A percentile compares a stretch with the other conserved stretches of the same genome.
Conservation (phyloP, 1,139 yeast genomes). For the Hansenula sp. region DNA sequence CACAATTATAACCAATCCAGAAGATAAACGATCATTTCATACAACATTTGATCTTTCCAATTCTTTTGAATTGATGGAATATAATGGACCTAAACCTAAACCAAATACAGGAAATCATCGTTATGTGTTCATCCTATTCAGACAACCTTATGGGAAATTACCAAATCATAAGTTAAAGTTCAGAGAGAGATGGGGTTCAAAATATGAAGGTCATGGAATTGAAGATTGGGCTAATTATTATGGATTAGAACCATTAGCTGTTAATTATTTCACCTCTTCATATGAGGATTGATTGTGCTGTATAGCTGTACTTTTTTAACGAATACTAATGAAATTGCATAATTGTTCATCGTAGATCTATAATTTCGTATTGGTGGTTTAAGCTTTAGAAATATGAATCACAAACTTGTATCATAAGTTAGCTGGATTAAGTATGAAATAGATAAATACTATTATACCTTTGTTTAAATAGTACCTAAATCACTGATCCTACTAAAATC, state of each 20-base stretch:
- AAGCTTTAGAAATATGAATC: too few relatives aligned
- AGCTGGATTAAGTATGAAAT: too few relatives aligned
- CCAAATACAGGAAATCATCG: constrained; percentile 56
- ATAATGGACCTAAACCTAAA: constrained; percentile 84
- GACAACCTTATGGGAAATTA: constrained; percentile 42
- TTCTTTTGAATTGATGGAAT: constrained; percentile 34
- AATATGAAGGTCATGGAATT: constrained; percentile 69
- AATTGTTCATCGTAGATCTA: not conserved
- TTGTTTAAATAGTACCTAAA: too few relatives aligned
- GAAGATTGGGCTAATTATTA: constrained; percentile 70
- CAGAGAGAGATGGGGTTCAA: constrained; percentile 86
- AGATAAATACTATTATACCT: too few relatives aligned
- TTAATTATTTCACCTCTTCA: constrained; percentile 78
- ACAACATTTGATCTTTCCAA: constrained; percentile 11
- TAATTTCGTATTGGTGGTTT: too few relatives aligned
- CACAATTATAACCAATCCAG: not conserved
- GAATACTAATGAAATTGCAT: not conserved
- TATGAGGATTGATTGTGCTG: constrained; percentile 29
- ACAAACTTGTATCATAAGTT: too few relatives aligned
- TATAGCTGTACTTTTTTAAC: not conserved
- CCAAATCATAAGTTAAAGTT: constrained; percentile 29
- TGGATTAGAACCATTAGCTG: constrained; percentile 61
- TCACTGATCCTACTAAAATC: too few relatives aligned
- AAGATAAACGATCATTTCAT: constrained; percentile 6
- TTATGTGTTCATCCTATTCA: constrained; percentile 70